These are phyloP conservation scores for Ophiostoma montium DNA, from an alignment of 2,329 filamentous ascomycete genomes.

Conservation along the genomic window DNA sequence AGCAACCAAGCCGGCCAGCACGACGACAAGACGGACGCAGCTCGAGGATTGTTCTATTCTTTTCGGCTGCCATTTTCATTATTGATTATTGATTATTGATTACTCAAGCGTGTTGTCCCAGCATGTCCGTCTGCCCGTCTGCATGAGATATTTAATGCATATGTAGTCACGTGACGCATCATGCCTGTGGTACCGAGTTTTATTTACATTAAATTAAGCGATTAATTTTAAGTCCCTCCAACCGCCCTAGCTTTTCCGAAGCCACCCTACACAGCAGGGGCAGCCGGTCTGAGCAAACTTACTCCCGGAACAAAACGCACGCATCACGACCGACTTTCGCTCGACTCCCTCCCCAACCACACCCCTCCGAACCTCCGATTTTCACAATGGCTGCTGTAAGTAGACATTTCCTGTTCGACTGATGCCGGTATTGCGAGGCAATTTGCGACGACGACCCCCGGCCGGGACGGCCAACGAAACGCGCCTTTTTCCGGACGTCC, in stretches of 20 bases:
- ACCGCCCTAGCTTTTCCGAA: constrained; percentile 16
- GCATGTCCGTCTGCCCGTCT: no score
- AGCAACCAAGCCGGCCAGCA: no score
- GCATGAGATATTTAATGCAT: no score
- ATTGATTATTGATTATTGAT: no score
- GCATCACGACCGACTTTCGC: constrained; percentile 2
- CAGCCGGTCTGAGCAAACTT: constrained; percentile 6
- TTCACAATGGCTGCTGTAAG: constrained; percentile 15
- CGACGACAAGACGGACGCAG: no score
- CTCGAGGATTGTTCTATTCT: no score
- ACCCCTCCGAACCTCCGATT: constrained; percentile 1
- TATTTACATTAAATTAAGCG: not conserved
- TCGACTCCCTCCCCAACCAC: not conserved
- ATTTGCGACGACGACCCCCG: constrained; percentile 1
- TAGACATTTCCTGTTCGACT: not conserved
- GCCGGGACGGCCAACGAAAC: not conserved
- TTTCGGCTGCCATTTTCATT: no score
- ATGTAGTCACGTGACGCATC: not conserved
- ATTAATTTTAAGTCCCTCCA: no score
- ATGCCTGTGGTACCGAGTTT: no score
- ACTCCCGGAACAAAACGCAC: constrained; percentile 1
- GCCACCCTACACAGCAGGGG: constrained; percentile 7
- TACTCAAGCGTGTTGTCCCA: no score
- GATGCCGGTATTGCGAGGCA: not conserved
- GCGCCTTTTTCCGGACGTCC: not conserved